Evolutionary conservation across 345 rosid species (phyloP).

Genomic region (Turnera subulata): DNA sequence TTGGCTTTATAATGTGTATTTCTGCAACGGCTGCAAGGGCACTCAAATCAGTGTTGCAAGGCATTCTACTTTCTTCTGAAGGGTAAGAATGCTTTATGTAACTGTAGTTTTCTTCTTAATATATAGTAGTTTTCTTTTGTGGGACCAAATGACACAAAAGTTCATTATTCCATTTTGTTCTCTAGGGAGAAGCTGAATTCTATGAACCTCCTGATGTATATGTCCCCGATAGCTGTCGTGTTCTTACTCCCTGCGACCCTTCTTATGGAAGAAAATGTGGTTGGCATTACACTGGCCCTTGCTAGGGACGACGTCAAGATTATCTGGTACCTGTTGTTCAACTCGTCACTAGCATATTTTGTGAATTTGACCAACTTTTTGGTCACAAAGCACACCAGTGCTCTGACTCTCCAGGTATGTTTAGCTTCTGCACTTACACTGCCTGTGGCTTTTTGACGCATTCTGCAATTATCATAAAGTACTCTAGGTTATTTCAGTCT

Average conservation of each 20-base stretch:
- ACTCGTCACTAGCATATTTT: slow-evolving; percentile 88
- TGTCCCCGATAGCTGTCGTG: slow-evolving; percentile 97
- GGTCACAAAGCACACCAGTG: slow-evolving; percentile 99
- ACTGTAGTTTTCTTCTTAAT: background rate
- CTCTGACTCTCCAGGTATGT: slow-evolving; percentile 90
- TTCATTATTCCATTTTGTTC: slow-evolving; percentile 4
- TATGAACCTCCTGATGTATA: slow-evolving; percentile 94
- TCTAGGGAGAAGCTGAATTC: slow-evolving; percentile 97
- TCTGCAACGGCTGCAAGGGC: slow-evolving; percentile 98
- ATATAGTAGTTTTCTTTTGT: too few relatives aligned
- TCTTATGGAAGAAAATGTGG: slow-evolving; percentile 90
- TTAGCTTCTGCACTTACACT: slow-evolving; percentile 7
- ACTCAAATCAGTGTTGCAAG: slow-evolving; percentile 93
- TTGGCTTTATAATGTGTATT: slow-evolving; percentile 91
- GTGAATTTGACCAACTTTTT: slow-evolving; percentile 96
- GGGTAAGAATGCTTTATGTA: slow-evolving; percentile 52
- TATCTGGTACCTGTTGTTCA: slow-evolving; percentile 92
- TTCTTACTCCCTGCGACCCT: slow-evolving; percentile 92
- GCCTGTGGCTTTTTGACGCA: background rate
- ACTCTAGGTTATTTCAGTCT: background rate
- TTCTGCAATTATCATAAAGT: background rate
- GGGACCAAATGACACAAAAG: slow-evolving; percentile 17
- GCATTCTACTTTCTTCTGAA: slow-evolving; percentile 95
- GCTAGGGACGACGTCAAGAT: slow-evolving; percentile 87
- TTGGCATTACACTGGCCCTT: slow-evolving; percentile 90